Base-by-base conservation (phyloP, 805 yeast species). In the Saccharomycodes ludwigii region DNA sequence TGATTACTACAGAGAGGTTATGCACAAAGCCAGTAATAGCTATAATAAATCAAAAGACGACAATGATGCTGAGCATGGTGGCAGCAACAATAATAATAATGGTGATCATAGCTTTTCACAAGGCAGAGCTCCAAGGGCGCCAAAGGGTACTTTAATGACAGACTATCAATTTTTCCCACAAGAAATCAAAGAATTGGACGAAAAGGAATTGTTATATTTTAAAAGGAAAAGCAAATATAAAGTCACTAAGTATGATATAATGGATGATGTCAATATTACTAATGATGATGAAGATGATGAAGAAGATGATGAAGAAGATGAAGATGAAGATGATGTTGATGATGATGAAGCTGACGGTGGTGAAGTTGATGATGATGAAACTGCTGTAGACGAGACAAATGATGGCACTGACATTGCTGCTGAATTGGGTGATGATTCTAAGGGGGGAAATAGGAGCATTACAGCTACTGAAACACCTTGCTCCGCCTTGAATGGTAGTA, bases 81-180 rank as follows among this genome's bases (percentile, higher is more conserved):
- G 48, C 12, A 29, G 24, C 11, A 28, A 32, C 16, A 30, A 29
- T 24, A 35, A 31, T 6, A 39, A 35, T 16, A 30, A 30, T 27
- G 36, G 41, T 8, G 43, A 48, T 12, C 50, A 54, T 41, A 31
- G 42, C 3, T 41, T 60, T 1, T 59, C 67, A 4, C 63, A 63
- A 26, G 59, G 66, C 1, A 62, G 59, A 35, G 32, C 49, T 0
- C 71, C 74, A 8, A 66, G 65, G 40, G 71, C 80, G 1, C 88
- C 91, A 5, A 81, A 79, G 42, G 46, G 64, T 2, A 64, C 74
- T 34, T 66, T 68, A 30, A 63, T 74, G 21, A 82, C 73, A 39
- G 91, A 81, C 43, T 83, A 73, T 46, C 93, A 81, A 44, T 79
- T 81, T 46, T 78, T 70, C 44, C 69, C 83, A 6, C 59, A 63